Base-by-base conservation (phyloP, 768 basidiomycete species). In the Lactarius akahatsu region DNA sequence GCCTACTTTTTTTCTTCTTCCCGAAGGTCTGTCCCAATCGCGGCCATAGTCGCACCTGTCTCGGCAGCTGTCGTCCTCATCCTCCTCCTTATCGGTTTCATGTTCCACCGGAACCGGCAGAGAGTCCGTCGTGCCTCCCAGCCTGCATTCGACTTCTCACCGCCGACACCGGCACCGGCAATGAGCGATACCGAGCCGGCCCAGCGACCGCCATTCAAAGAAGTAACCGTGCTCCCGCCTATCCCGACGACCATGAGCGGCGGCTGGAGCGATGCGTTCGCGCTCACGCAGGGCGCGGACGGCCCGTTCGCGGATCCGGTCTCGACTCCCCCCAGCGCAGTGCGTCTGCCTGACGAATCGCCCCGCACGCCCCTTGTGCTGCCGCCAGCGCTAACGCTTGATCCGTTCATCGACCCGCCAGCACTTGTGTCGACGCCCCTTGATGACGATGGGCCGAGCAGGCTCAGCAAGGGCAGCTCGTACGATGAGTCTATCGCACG, bases 401-500 rank as follows among this genome's bases (percentile, higher is more conserved):
- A 63, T n/a, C 66, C 66, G 13, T 63, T 67, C 28, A n/a, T 15
- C 23, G 57, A 62, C 41, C 50, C 65, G 20, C 50, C 61, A 0
- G 57, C 13, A 55, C 40, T 62, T 26, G 40, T 59, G 18, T 36
- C 61, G 9, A 41, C 57, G 16, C 18, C 45, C 16, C 54, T 1
- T 15, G 38, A n/a, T 1, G 34, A 23, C 3, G 50, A 59, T 18
- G 30, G 13, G 34, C 26, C 57, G 20, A 67, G 52, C 11, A 41
- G 66, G 23, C 61, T 59, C 32, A 63, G 61, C 50, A 43, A 50
- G 34, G 43, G 61, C 30, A 67, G 61, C 50, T n/a, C 32, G 52
- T 43, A 34, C n/a, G 34, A 43, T 4, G 40, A 4, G n/a, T 26
- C 9, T 0, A 16, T 23, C 2, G 13, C 26, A 23, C 57, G 47